These are phyloP conservation scores for Anastatica hierochuntica DNA, from an alignment of 345 rosid species.

Conservation along the genomic window DNA sequence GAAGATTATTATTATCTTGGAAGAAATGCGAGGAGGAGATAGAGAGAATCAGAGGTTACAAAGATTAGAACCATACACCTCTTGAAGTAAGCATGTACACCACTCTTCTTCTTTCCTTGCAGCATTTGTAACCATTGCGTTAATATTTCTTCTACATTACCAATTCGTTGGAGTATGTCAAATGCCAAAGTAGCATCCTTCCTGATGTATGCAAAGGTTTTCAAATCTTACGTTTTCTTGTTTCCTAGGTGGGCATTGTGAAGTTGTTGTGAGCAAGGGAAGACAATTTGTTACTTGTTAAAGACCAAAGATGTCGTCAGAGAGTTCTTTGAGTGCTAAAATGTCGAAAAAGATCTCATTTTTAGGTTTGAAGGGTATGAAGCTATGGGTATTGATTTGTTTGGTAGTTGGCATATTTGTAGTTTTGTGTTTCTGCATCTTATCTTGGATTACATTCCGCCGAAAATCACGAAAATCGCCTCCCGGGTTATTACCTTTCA, in stretches of 20 bases:
- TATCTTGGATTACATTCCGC: conserved; percentile 66
- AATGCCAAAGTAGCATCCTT: conserved; percentile 57
- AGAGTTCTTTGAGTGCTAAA: conserved; percentile 49
- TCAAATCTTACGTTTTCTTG: neutral
- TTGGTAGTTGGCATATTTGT: conserved; percentile 54
- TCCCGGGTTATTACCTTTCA: conserved; percentile 42
- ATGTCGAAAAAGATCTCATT: conserved; percentile 61
- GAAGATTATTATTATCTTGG: neutral
- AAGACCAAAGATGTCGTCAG: conserved; percentile 52
- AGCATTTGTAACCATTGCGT: conserved; percentile 88
- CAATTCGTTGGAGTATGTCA: conserved; percentile 60
- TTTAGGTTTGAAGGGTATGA: conserved; percentile 76
- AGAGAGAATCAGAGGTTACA: neutral
- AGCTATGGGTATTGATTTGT: conserved; percentile 83
- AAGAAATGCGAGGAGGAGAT: neutral
- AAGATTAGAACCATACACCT: conserved; percentile 37
- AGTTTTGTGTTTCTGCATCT: conserved; percentile 52
- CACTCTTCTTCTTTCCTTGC: conserved; percentile 89
- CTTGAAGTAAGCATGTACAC: conserved; percentile 64
- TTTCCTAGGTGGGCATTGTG: too few relatives aligned
- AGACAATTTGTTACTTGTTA: too few relatives aligned
- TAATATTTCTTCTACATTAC: conserved; percentile 62
- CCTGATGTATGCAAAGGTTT: conserved; percentile 26
- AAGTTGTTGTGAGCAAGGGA: too few relatives aligned
- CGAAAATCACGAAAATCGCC: conserved; percentile 49